Base-by-base conservation (phyloP, 768 basidiomycete species). In the Paxillus rubicundulus region DNA sequence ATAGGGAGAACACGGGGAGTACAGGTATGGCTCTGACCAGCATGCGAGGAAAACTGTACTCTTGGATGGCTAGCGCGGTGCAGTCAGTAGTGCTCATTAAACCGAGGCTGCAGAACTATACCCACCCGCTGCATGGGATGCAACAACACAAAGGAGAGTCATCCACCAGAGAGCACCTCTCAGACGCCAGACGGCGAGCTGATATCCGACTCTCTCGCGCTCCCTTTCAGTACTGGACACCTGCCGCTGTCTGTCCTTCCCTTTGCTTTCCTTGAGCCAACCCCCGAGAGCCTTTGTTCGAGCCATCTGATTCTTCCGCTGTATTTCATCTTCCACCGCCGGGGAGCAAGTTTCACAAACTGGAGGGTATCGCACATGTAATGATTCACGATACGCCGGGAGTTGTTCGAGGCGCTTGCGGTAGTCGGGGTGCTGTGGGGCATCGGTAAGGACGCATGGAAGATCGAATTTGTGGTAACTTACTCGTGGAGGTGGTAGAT, bases 341-440 rank as follows among this genome's bases (percentile, higher is more conserved):
- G 90, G 87, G 21, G 81, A 74, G 62, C 94, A 98, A 4, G 73
- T 68, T 0, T 76, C 72, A 67, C 94, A 98, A 30, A 96, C 86
- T 2, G 88, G 91, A 9, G 95, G 94, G 65, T 97, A 97, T 9
- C 94, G 88, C 12, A 71, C 55, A 58, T 94, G 81, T 17, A 98
- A 74, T 1, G 86, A 88, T 57, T 80, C 77, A 37, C 82, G 79
- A 69, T 97, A 96, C 38, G 80, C 79, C 0, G 85, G 82, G 6
- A 91, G 79, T 55, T 76, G 77, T 39, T 80, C 80, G 27, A 87
- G 73, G 14, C 88, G 81, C 17, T 71, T 70, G 30, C 74, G 71
- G 63, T 92, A 90, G 50, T 87, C 83, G 3, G 89, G 86, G 60
- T 84, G 83, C 91, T 94, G 60, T 44, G n/a, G 12, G 50, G 41